Conservation (phyloP, 108 stramenopile genomes). For the Heterococcus sp. region DNA sequence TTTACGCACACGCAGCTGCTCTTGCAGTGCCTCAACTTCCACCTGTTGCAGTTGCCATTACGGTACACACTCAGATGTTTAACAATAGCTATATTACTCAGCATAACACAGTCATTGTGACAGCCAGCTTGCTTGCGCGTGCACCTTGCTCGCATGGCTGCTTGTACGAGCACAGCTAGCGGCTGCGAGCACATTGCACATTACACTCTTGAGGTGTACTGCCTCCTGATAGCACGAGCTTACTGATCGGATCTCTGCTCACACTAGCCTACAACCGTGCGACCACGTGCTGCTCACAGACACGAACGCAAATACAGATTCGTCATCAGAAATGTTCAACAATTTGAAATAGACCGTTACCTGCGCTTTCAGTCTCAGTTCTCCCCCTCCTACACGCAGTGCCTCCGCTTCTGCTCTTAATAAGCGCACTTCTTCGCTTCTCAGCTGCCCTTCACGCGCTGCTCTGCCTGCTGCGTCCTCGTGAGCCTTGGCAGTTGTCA, state of each 20-base stretch:
- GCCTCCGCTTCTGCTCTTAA: conserved; percentile 70
- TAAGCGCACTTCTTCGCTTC: conserved; percentile 73
- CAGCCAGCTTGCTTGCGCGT: no score
- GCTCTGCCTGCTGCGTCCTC: conserved; percentile 64
- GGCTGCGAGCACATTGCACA: neutral
- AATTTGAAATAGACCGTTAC: neutral
- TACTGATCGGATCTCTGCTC: neutral
- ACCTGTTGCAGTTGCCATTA: no score
- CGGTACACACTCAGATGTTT: no score
- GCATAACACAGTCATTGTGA: no score
- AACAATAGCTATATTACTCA: no score
- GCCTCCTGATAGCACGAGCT: neutral
- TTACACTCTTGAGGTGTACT: neutral
- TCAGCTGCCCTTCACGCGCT: conserved; percentile 68
- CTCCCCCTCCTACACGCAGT: conserved; percentile 65
- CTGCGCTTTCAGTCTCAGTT: conserved; percentile 68
- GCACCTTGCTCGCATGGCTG: conserved; percentile 72
- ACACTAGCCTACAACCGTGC: neutral
- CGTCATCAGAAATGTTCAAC: no score
- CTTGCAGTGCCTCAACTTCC: neutral
- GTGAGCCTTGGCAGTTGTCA: conserved; percentile 69
- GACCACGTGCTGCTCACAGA: neutral
- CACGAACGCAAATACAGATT: no score
- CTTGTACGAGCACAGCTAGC: conserved; percentile 68
- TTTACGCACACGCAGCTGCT: neutral